Conservation (phyloP, 495 filamentous ascomycete species). For the Echria macrotheca region DNA sequence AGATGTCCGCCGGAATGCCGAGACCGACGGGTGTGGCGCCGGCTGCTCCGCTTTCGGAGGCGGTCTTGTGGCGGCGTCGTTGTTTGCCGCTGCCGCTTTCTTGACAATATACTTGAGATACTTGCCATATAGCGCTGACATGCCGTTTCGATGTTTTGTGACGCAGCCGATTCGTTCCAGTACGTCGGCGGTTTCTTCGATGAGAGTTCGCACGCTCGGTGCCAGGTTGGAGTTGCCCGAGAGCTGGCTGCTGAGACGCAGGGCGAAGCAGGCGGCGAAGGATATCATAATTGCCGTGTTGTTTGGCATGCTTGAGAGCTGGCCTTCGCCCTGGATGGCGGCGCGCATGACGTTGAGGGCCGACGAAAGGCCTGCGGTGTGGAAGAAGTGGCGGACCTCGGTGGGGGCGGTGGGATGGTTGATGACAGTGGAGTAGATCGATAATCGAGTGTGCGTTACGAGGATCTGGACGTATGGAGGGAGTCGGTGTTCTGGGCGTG, state of each 20-base stretch:
- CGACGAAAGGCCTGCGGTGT: conserved; percentile 61
- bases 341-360: conserved; percentile 68
- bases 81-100: conserved; percentile 21
- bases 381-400: conserved; percentile 66
- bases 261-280: conserved; percentile 65
- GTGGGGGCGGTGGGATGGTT: conserved; percentile 67
- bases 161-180: conserved; percentile 62
- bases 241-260: conserved; percentile 56
- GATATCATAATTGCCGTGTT: conserved; percentile 76
- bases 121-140: conserved; percentile 56
- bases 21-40: conserved; percentile 4
- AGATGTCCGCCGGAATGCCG: conserved; percentile 9
- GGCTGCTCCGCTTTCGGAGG: conserved; percentile 7
- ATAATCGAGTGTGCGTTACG: conserved; percentile 64
- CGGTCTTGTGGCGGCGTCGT: conserved; percentile 10
- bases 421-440: conserved; percentile 68
- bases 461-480: conserved; percentile 72
- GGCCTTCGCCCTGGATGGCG: conserved; percentile 63
- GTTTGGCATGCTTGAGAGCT: conserved; percentile 70
- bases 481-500: conserved; percentile 46
- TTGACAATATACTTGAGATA: conserved; percentile 56
- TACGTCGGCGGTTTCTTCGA: conserved; percentile 63
- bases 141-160: conserved; percentile 58
- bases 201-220: conserved; percentile 61
- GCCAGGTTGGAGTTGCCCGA: conserved; percentile 54